These are phyloP conservation scores for Dittrichia graveolens DNA, from an alignment of 129 eudicot species.

Conservation along the genomic window DNA sequence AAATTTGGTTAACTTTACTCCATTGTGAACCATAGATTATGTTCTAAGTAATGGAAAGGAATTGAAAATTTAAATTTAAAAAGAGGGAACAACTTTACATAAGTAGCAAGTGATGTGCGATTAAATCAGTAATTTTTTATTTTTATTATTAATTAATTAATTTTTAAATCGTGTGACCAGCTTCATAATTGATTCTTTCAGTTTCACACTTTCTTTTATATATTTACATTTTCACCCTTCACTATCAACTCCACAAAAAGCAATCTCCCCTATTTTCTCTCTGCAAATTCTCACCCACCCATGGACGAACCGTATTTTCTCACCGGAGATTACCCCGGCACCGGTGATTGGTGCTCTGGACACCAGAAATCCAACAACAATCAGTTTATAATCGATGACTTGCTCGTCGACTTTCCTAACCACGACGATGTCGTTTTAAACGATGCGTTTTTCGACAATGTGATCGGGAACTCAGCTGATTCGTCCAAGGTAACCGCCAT, in stretches of 20 bases:
- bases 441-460: slow-evolving; percentile 59
- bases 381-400: slow-evolving; percentile 65
- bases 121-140: slow-evolving; percentile 6
- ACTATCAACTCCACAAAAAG: slow-evolving; percentile 51
- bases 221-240: slow-evolving; percentile 45
- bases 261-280: slow-evolving; percentile 26
- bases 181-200: slow-evolving; percentile 20
- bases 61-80: slow-evolving; percentile 30
- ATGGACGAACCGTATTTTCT: slow-evolving; percentile 55
- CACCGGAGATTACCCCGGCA: slow-evolving; percentile 40
- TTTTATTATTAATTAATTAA: neutral
- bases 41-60: slow-evolving; percentile 19
- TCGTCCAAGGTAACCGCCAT: slow-evolving; percentile 42
- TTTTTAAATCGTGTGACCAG: slow-evolving; percentile 16
- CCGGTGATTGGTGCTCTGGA: slow-evolving; percentile 27
- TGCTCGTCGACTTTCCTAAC: slow-evolving; percentile 64
- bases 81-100: slow-evolving; percentile 53
- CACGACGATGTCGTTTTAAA: slow-evolving; percentile 62
- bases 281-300: slow-evolving; percentile 13
- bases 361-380: slow-evolving; percentile 36
- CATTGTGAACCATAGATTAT: slow-evolving; percentile 11
- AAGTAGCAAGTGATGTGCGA: slow-evolving; percentile 47
- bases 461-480: slow-evolving; percentile 47
- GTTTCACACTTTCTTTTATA: slow-evolving; percentile 22
- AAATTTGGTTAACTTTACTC: too few species aligned